Percentiles rank a stretch among this genome's conserved stretches.
phyloP scores from a whole-genome alignment of 257 asterid species.

The Osmanthus fragrans region DNA sequence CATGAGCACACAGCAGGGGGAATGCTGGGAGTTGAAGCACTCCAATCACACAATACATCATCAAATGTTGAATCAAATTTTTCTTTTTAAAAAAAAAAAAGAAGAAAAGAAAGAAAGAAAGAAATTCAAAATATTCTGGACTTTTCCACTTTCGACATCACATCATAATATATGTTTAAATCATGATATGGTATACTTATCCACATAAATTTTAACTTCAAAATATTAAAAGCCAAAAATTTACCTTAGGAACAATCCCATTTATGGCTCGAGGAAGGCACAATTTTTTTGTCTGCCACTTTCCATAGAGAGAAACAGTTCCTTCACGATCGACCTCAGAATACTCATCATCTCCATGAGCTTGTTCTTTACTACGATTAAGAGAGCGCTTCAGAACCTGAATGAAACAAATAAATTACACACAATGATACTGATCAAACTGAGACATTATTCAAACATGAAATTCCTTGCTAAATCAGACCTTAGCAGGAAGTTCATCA shows the following conservation, averaged over 20 bases:
- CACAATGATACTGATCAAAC: constrained; percentile 1
- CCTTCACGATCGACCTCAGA: constrained; percentile 44
- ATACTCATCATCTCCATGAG: constrained; percentile 46
- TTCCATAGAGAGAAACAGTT: constrained; percentile 63
- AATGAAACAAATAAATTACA: constrained; percentile 16
- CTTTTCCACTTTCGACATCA: background rate
- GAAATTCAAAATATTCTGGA: background rate
- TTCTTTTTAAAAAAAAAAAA: too few species aligned
- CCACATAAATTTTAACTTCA: background rate
- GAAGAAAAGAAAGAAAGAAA: too few species aligned
- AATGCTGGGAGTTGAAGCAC: background rate
- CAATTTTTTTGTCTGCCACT: constrained; percentile 92
- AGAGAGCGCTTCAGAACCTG: constrained; percentile 65
- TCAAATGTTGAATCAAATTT: background rate
- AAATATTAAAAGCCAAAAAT: background rate
- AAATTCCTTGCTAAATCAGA: constrained; percentile 31
- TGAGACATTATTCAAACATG: constrained; percentile 17
- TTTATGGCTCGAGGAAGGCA: constrained; percentile 78
- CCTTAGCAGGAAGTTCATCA: constrained; percentile 83
- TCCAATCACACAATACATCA: background rate
- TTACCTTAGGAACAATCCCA: constrained; percentile 95
- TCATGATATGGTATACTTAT: constrained; percentile 3
- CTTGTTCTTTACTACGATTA: constrained; percentile 53
- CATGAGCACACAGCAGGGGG: background rate
- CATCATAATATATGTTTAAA: background rate